These are phyloP conservation scores for Verticillium isaacii DNA, from an alignment of 2,329 filamentous ascomycete genomes.

Conservation along the genomic window DNA sequence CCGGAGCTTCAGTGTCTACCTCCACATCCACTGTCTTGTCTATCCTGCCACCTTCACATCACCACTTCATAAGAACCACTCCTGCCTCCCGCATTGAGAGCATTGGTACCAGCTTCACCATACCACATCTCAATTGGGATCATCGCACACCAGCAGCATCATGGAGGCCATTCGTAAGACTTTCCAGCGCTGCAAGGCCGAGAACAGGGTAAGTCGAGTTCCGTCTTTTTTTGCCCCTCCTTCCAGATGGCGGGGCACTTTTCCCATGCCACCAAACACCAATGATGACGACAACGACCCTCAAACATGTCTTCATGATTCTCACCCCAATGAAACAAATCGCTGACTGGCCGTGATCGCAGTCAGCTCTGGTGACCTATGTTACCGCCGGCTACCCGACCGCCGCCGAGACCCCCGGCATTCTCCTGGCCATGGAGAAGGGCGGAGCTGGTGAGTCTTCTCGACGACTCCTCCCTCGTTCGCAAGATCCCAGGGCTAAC, in stretches of 20 bases:
- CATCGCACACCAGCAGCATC: slow-evolving; percentile 13
- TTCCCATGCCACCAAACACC: background rate
- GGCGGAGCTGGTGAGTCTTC: slow-evolving; percentile 73
- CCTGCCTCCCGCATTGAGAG: slow-evolving; percentile 4
- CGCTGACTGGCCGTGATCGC: slow-evolving; percentile 11
- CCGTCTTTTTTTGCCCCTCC: slow-evolving; percentile 17
- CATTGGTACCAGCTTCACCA: slow-evolving; percentile 1
- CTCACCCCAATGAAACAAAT: background rate
- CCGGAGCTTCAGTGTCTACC: background rate
- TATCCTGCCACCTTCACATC: background rate
- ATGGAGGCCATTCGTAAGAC: slow-evolving; percentile 57
- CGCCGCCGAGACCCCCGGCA: slow-evolving; percentile 73
- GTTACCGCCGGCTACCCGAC: slow-evolving; percentile 91
- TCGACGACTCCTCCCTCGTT: background rate
- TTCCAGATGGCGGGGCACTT: slow-evolving; percentile 8
- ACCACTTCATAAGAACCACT: background rate
- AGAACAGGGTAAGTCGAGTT: slow-evolving; percentile 45
- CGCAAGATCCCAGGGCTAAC: slow-evolving; percentile 9
- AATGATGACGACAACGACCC: background rate
- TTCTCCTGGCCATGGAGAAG: slow-evolving; percentile 84
- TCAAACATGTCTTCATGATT: background rate
- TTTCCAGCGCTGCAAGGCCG: slow-evolving; percentile 55
- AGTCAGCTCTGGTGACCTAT: slow-evolving; percentile 89
- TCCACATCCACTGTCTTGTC: background rate
- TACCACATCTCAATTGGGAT: background rate